Evolutionary conservation across 2,329 filamentous ascomycete genomes (phyloP), one percentile per base, ranked within the genome.

Genomic region (Fusarium aywerte): DNA sequence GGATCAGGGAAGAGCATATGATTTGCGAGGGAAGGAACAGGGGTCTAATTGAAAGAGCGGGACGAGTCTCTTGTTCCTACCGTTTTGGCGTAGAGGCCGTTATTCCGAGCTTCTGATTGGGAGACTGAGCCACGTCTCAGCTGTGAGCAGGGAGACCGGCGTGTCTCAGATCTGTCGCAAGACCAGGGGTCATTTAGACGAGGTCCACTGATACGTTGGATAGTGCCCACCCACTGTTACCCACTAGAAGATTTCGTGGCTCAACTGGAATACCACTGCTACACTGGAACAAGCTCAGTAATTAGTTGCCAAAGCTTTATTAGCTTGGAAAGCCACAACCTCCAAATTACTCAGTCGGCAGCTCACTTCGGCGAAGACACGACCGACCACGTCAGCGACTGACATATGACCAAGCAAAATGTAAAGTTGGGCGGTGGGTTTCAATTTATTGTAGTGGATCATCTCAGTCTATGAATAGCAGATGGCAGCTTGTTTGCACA

Each of bases 91-190:
- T 72, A 63, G 71, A 71, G 56, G 38, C 43, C 51, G 57, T 8
- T 18, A 29, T 42, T 45, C 5, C 15, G 29, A n/a, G 6, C 0
- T 29, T 64, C 4, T 54, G n/a, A 71, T 72, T 73, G 71, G 71
- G 2, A 3, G 16, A 4, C 10, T 32, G 13, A 20, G n/a, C 16
- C 11, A 23, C 36, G 52, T 57, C 56, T 68, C 60, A 65, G 71
- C 63, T 25, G 40, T 36, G 45, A 54, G 35, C 62, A 70, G 49
- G 64, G 56, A 48, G 58, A 50, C 61, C 58, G 65, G 60, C 65
- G 62, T 70, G 80, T 81, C 78, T 81, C 80, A 80, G 77, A 80
- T 80, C 74, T 80, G 80, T 82, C 76, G 75, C 80, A 82, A 78
- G 72, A 73, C 61, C 57, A 58, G 67, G 70, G 57, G 43, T 20